These are phyloP conservation scores for Globisporangium sylvaticum DNA, from an alignment of 352 stramenopile species.

Conservation along the genomic window DNA sequence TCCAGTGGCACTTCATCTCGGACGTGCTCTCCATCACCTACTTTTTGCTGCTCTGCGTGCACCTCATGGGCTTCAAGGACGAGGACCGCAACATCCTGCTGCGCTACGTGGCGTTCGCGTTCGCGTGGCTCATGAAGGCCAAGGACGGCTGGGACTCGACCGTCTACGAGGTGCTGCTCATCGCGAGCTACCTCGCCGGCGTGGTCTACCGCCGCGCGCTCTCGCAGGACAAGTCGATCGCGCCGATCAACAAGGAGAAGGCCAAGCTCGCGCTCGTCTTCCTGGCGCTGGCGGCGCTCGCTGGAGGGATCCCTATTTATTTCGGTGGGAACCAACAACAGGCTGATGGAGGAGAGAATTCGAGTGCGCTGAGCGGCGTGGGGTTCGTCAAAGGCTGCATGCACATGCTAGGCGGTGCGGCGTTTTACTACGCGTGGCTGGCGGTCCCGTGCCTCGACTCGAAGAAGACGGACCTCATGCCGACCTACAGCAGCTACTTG, in stretches of 20 bases:
- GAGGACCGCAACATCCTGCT: slow-evolving; percentile 84
- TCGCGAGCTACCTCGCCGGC: slow-evolving; percentile 49
- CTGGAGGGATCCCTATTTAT: slow-evolving; percentile 47
- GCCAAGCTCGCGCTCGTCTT: slow-evolving; percentile 48
- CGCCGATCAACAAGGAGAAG: slow-evolving; percentile 52
- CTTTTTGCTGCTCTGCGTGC: slow-evolving; percentile 81
- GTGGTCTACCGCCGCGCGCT: slow-evolving; percentile 53
- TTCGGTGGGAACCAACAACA: slow-evolving; percentile 22
- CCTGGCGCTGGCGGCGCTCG: slow-evolving; percentile 34
- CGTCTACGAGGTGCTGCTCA: slow-evolving; percentile 61
- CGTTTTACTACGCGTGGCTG: slow-evolving; percentile 80
- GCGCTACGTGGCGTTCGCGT: slow-evolving; percentile 80
- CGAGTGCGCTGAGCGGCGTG: slow-evolving; percentile 36
- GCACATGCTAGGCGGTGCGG: slow-evolving; percentile 57
- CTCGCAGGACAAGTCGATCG: slow-evolving; percentile 39
- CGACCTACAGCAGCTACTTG: slow-evolving; percentile 55
- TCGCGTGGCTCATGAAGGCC: slow-evolving; percentile 82
- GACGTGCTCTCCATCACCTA: slow-evolving; percentile 85
- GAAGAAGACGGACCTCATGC: slow-evolving; percentile 80
- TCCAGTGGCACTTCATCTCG: slow-evolving; percentile 86
- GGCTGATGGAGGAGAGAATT: slow-evolving; percentile 6
- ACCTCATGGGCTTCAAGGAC: slow-evolving; percentile 79
- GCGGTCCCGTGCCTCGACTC: slow-evolving; percentile 74
- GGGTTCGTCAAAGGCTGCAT: slow-evolving; percentile 64
- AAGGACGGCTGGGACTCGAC: slow-evolving; percentile 81